phyloP scores from a whole-genome alignment of 169 alveolate genomes.

The Condylostoma magnum region DNA sequence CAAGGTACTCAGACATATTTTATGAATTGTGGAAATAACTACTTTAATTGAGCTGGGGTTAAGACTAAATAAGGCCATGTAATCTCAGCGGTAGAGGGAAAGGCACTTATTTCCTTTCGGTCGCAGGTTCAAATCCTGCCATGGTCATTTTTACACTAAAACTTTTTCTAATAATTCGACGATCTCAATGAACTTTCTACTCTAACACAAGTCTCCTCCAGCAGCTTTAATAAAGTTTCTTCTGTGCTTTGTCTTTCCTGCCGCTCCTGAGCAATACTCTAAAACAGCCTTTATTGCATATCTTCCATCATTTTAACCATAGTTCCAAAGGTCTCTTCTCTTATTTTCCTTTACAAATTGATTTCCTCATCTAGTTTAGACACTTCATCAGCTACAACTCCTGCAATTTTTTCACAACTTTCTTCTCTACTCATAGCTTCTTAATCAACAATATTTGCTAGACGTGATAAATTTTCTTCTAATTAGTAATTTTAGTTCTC shows the following conservation, averaged over 20 bases:
- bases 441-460: not conserved
- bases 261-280: slow-evolving; percentile 25
- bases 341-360: not conserved
- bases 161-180: too few species aligned
- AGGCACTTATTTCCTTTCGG: too few species aligned
- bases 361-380: not conserved
- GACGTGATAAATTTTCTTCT: slow-evolving; percentile 25
- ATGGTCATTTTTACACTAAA: too few species aligned
- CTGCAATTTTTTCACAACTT: not conserved
- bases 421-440: not conserved
- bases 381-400: not conserved
- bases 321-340: not conserved
- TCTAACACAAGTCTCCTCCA: slow-evolving; percentile 52
- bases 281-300: not conserved
- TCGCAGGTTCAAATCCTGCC: too few species aligned
- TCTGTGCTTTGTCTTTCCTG: slow-evolving; percentile 47
- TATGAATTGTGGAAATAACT: too few species aligned
- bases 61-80: too few species aligned
- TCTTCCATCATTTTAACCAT: not conserved
- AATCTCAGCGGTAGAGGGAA: too few species aligned
- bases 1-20: too few species aligned
- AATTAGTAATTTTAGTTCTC: slow-evolving; percentile 35
- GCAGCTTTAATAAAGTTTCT: slow-evolving; percentile 41
- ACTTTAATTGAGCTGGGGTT: too few species aligned
- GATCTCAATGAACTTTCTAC: too few species aligned